phyloP scores from a whole-genome alignment of 768 basidiomycete genomes.

The Cystofilobasidium bisporidii region DNA sequence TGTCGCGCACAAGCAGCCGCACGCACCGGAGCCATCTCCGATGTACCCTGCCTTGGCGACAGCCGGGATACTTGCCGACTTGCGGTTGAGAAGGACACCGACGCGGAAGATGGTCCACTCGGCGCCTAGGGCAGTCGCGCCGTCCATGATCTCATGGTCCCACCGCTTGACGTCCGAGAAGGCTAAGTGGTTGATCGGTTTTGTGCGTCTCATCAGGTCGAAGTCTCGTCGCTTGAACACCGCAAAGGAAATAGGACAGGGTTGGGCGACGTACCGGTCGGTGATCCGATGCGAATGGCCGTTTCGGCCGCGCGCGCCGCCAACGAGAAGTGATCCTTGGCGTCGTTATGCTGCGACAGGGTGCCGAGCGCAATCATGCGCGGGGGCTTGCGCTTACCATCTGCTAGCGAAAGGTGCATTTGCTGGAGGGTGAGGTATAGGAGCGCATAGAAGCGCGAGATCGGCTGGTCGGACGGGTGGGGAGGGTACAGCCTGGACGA shows the following conservation, averaged over 20 bases:
- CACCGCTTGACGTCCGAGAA: slow-evolving; percentile 5
- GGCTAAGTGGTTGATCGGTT: background rate
- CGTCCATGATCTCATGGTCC: background rate
- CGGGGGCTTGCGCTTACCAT: background rate
- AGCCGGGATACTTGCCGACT: background rate
- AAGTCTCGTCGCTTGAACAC: no score
- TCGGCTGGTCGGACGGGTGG: background rate
- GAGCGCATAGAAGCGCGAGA: slow-evolving; percentile 1
- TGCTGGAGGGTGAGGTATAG: background rate
- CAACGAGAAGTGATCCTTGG: background rate
- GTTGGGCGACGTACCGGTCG: background rate
- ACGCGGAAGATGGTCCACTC: background rate
- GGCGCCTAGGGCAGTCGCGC: background rate
- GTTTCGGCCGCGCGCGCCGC: background rate
- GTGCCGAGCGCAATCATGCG: background rate
- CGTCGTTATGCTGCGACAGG: slow-evolving; percentile 2
- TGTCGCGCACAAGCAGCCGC: no score
- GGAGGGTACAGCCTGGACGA: background rate
- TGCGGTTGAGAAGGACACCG: background rate
- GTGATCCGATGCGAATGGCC: background rate
- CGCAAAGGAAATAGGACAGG: background rate
- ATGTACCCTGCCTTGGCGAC: background rate
- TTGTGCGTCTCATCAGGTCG: no score
- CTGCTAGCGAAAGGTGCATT: background rate
- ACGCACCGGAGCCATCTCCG: background rate